Evolutionary conservation across 345 rosid species (phyloP).

Genomic region (Salix exigua): DNA sequence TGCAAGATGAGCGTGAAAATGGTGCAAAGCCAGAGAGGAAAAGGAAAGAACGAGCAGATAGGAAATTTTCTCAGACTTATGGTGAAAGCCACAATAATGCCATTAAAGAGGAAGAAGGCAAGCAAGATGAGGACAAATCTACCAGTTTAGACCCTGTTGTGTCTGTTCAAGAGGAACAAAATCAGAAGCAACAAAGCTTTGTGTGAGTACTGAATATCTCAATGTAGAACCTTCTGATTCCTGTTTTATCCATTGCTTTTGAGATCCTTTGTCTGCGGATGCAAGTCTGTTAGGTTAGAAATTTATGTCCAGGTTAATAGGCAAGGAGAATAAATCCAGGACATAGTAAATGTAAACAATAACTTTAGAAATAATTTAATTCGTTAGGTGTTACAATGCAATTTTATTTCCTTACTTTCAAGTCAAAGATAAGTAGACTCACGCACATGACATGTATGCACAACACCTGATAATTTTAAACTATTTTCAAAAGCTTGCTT

Average conservation of each 20-base stretch:
- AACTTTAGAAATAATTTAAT: too few relatives aligned
- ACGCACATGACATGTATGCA: not conserved
- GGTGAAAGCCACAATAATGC: not conserved
- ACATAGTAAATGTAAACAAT: too few relatives aligned
- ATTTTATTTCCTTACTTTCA: not conserved
- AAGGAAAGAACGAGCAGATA: slow-evolving; percentile 1
- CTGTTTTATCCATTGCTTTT: not conserved
- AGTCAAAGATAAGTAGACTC: not conserved
- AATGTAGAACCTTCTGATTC: not conserved
- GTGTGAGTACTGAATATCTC: slow-evolving; percentile 12
- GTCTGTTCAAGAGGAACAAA: slow-evolving; percentile 14
- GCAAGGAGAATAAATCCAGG: too few relatives aligned
- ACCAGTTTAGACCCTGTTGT: not conserved
- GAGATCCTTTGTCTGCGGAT: not conserved
- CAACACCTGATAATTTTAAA: not conserved
- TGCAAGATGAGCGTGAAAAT: not conserved
- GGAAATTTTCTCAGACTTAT: slow-evolving; percentile 5
- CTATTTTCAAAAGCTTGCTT: not conserved
- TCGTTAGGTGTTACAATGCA: not conserved
- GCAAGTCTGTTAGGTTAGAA: not conserved
- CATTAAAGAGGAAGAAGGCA: not conserved
- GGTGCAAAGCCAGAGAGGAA: slow-evolving; percentile 17
- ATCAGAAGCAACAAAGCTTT: slow-evolving; percentile 22
- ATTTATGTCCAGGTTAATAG: not conserved
- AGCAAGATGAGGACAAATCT: slow-evolving; percentile 7